phyloP scores from a whole-genome alignment of 768 basidiomycete genomes.

The Tricholoma furcatifolium region DNA sequence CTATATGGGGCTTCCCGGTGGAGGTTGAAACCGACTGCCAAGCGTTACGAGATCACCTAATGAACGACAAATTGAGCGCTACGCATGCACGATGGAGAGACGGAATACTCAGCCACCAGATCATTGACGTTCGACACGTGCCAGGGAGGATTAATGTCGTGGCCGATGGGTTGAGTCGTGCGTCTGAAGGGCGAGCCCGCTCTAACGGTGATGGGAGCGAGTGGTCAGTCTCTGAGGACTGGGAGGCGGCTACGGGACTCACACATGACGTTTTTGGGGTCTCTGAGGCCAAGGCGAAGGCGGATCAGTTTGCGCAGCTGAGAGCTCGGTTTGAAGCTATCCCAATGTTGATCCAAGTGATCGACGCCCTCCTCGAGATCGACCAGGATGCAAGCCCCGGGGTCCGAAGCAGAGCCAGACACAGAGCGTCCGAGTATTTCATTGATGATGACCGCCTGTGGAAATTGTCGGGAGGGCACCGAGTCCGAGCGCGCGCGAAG shows the following conservation, averaged over 20 bases:
- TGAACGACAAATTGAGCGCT: too few species aligned
- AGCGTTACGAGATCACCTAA: too few species aligned
- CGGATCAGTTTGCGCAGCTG: not conserved
- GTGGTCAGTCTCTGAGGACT: too few species aligned
- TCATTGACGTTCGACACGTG: slow-evolving; percentile 21
- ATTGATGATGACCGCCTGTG: slow-evolving; percentile 28
- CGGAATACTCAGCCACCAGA: too few species aligned
- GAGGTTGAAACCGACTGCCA: too few species aligned
- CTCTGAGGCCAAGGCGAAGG: not conserved
- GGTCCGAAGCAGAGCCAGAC: slow-evolving; percentile 20
- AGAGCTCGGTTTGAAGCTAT: slow-evolving; percentile 12
- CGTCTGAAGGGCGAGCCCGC: slow-evolving; percentile 12
- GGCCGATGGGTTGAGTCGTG: slow-evolving; percentile 29
- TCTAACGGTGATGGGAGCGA: slow-evolving; percentile 25
- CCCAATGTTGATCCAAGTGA: slow-evolving; percentile 8
- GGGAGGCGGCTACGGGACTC: slow-evolving; percentile 17
- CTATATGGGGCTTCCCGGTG: too few species aligned
- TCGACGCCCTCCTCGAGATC: too few species aligned
- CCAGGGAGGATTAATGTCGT: slow-evolving; percentile 23
- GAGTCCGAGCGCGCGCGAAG: slow-evolving; percentile 13
- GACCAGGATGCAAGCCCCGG: slow-evolving; percentile 6
- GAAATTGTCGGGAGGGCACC: slow-evolving; percentile 18
- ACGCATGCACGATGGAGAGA: slow-evolving; percentile 30
- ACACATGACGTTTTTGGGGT: slow-evolving; percentile 18
- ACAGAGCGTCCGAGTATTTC: too few species aligned